These are phyloP conservation scores for Scortechinia acanthostroma DNA, from an alignment of 2,329 filamentous ascomycete genomes.

Conservation along the genomic window DNA sequence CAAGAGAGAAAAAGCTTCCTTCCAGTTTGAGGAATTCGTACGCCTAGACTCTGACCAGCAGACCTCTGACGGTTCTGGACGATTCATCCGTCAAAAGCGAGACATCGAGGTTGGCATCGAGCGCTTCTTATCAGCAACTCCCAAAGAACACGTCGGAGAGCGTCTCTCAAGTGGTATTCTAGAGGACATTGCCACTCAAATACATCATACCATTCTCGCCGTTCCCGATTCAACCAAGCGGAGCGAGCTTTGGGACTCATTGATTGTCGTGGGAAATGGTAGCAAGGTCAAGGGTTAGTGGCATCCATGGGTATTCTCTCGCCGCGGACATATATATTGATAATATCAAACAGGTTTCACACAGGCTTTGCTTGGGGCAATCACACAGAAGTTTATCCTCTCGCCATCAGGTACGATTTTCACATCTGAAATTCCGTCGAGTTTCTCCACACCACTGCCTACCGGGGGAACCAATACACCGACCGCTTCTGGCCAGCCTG, in stretches of 20 bases:
- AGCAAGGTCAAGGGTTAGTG: slow-evolving; percentile 46
- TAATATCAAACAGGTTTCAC: slow-evolving; percentile 44
- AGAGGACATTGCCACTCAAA: slow-evolving; percentile 51
- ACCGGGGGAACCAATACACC: slow-evolving; percentile 60
- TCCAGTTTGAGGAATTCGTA: slow-evolving; percentile 52
- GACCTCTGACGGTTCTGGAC: slow-evolving; percentile 11
- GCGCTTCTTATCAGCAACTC: slow-evolving; percentile 48
- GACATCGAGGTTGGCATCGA: slow-evolving; percentile 58
- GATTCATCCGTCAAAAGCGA: slow-evolving; percentile 12
- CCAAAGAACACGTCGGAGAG: slow-evolving; percentile 13
- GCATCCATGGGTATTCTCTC: neutral
- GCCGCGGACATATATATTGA: neutral
- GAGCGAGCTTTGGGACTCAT: slow-evolving; percentile 55
- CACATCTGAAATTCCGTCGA: slow-evolving; percentile 60
- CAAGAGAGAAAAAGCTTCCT: slow-evolving; percentile 47
- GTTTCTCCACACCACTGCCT: slow-evolving; percentile 53
- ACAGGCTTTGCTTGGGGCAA: slow-evolving; percentile 44
- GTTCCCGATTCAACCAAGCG: slow-evolving; percentile 51
- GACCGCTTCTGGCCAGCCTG: neutral
- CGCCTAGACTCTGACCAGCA: slow-evolving; percentile 42
- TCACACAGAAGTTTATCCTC: slow-evolving; percentile 54
- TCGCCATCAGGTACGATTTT: slow-evolving; percentile 61
- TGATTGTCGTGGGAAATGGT: slow-evolving; percentile 58
- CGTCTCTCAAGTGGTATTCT: slow-evolving; percentile 38
- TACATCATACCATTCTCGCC: slow-evolving; percentile 50